A percentile compares a stretch with the other conserved stretches of the same genome.
Evolutionary conservation across 805 yeast genomes (phyloP).

Genomic region (Huiozyma sinensis): DNA sequence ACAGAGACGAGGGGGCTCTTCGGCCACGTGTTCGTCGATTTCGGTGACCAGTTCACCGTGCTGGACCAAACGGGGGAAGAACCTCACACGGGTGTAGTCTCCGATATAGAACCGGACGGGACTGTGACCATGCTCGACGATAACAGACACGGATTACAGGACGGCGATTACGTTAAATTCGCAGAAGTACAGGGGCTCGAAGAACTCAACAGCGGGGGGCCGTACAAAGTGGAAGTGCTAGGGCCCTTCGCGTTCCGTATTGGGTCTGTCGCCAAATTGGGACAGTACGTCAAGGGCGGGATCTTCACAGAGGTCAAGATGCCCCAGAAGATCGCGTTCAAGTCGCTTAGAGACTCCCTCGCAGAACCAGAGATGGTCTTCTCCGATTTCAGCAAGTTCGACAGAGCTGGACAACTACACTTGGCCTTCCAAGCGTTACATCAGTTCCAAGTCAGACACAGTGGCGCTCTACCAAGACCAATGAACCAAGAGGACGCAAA

Average conservation of each 20-base stretch:
- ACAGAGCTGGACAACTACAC: constrained; percentile 83
- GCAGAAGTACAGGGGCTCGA: constrained; percentile 76
- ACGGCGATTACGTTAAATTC: constrained; percentile 82
- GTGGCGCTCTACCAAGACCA: constrained; percentile 66
- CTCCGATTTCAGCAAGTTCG: constrained; percentile 91
- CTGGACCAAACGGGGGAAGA: constrained; percentile 90
- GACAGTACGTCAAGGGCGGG: constrained; percentile 73
- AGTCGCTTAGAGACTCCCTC: constrained; percentile 55
- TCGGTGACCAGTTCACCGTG: constrained; percentile 72
- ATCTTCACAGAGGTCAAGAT: constrained; percentile 85
- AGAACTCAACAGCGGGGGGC: constrained; percentile 59
- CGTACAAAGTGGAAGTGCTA: constrained; percentile 67
- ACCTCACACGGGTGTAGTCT: constrained; percentile 74
- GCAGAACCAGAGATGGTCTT: constrained; percentile 64
- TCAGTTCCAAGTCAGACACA: constrained; percentile 53
- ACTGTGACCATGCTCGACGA: constrained; percentile 91
- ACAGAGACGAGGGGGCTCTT: constrained; percentile 82
- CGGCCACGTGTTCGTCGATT: constrained; percentile 82
- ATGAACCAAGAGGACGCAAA: constrained; percentile 63
- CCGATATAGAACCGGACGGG: constrained; percentile 80
- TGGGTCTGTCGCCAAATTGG: constrained; percentile 42
- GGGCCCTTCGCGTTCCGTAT: constrained; percentile 94
- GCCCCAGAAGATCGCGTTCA: constrained; percentile 55
- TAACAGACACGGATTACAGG: constrained; percentile 85
- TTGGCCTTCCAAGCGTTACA: constrained; percentile 85